Percentiles rank a stretch among this genome's conserved stretches.
Conservation (phyloP, 805 yeast species). For the Barnettozyma siamensis region DNA sequence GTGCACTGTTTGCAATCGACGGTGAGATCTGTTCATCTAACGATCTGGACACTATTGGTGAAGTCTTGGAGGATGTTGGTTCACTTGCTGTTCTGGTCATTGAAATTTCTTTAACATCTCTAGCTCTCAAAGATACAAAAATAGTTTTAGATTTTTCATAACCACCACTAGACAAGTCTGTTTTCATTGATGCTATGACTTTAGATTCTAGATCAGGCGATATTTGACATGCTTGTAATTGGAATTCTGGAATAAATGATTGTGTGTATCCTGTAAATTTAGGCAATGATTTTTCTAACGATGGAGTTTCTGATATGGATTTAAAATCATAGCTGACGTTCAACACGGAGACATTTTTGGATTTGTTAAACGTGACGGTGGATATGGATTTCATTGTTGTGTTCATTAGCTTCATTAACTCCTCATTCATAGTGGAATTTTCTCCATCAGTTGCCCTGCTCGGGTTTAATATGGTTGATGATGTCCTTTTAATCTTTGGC, state of each 20-base stretch:
- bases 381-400: slow-evolving; percentile 13
- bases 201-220: slow-evolving; percentile 44
- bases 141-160: slow-evolving; percentile 21
- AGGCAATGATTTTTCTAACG: slow-evolving; percentile 17
- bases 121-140: slow-evolving; percentile 30
- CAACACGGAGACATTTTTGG: slow-evolving; percentile 25
- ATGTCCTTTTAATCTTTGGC: slow-evolving; percentile 23
- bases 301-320: background rate
- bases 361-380: background rate
- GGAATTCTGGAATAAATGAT: slow-evolving; percentile 27
- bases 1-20: background rate
- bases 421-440: background rate
- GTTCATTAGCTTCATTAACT: slow-evolving; percentile 16
- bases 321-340: slow-evolving; percentile 20
- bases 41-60: background rate
- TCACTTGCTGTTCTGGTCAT: slow-evolving; percentile 15
- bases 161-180: slow-evolving; percentile 33
- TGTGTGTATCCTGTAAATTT: slow-evolving; percentile 24
- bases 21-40: background rate
- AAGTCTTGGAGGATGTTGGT: no score
- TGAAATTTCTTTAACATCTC: slow-evolving; percentile 32
- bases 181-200: slow-evolving; percentile 45
- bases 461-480: slow-evolving; percentile 10
- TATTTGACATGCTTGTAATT: slow-evolving; percentile 49
- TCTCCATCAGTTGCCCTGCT: slow-evolving; percentile 8